Base-by-base conservation (phyloP, 768 basidiomycete species). In the Thelephora aurantiotincta region DNA sequence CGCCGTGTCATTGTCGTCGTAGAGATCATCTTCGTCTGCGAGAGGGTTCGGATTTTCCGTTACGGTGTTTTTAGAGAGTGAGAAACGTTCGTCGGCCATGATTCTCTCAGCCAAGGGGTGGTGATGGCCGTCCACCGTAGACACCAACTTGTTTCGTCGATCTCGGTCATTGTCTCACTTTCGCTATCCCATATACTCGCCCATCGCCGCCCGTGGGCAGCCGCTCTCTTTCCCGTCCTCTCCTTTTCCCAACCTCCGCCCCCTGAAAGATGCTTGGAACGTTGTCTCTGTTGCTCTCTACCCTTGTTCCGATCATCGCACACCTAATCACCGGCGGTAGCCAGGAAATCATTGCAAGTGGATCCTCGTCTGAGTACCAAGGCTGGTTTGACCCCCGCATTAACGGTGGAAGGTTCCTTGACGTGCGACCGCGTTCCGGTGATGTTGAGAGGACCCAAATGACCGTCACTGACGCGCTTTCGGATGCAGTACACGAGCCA, bases 341-440 rank as follows among this genome's bases (percentile, higher is more conserved):
- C 12, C 43, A 20, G 16, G 14, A 5, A 46, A 9, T 20, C 45
- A 33, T 19, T 35, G 35, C 7, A 13, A 11, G 3, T 4, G 2
- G 9, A 14, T 22, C 38, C 7, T 22, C 38, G 13, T 22, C 20
- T 34, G 45, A 60, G 16, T 63, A 59, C 1, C 43, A 57, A 13
- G 72, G 75, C 33, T 78, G 72, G 72, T 52, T 67, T 44, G 88
- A 92, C 61, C 89, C 89, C 16, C 71, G 87, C 38, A 50, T 73
- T 20, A 72, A 75, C 45, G 88, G 88, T 14, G 88, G 88, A 3
- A 72, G 72, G 19, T 69, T 88, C 50, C 64, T 91, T 36, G 88
- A 92, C 58, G 88, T 90, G 55, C 58, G 79, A 61, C 13, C 50
- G 18, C 43, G 37, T 33, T 26, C 13, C n/a, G 18, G 26, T 18